Evolutionary conservation across 768 basidiomycete genomes (phyloP).

Genomic region (Termitomyces sp.): DNA sequence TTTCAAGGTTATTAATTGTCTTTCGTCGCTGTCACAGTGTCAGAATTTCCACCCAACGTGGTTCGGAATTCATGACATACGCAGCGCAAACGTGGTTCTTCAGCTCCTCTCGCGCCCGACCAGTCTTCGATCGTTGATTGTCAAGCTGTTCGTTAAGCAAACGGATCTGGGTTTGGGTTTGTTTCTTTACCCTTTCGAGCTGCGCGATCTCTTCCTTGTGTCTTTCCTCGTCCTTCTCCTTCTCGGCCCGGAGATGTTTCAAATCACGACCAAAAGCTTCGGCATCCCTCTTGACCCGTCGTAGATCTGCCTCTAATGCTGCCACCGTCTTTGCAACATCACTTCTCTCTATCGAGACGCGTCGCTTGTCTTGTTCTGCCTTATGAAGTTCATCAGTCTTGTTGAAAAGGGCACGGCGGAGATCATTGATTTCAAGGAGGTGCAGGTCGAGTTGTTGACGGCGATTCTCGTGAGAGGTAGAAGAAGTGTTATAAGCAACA

Average conservation of each 20-base stretch:
- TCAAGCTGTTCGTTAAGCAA: conserved; percentile 64
- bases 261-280: conserved; percentile 76
- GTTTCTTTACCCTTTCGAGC: conserved; percentile 62
- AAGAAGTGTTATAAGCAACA: conserved; percentile 52
- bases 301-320: conserved; percentile 65
- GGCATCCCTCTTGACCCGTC: conserved; percentile 69
- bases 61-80: conserved; percentile 31
- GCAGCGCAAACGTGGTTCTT: conserved; percentile 52
- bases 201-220: conserved; percentile 50
- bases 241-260: conserved; percentile 58
- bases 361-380: conserved; percentile 58
- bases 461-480: conserved; percentile 63
- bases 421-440: conserved; percentile 67
- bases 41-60: background rate
- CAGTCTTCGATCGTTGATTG: conserved; percentile 42
- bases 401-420: conserved; percentile 59
- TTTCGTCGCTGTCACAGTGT: conserved; percentile 38
- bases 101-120: conserved; percentile 39
- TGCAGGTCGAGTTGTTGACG: conserved; percentile 72
- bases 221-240: conserved; percentile 52
- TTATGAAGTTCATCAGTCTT: conserved; percentile 59
- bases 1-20: conserved; percentile 48
- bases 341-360: conserved; percentile 54
- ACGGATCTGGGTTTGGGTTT: conserved; percentile 59
- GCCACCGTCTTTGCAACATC: conserved; percentile 65